Conservation (phyloP, 257 asterid species). For the Nicotiana knightiana region DNA sequence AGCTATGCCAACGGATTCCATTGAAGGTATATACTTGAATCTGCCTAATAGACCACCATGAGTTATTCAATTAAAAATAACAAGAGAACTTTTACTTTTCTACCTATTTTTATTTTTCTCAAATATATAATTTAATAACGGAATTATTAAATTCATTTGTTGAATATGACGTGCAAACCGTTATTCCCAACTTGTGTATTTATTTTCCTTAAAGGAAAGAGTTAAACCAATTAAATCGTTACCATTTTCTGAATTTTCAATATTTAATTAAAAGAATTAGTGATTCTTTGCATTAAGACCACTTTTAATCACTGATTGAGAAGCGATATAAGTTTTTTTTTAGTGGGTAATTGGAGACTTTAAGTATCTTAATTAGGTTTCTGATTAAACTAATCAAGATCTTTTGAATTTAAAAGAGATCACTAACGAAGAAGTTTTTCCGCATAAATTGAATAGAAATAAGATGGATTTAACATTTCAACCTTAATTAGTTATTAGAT, state of each 20-base stretch:
- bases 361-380: neutral
- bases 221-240: neutral
- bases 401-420: neutral
- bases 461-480: neutral
- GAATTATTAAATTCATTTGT: neutral
- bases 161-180: constrained; percentile 1
- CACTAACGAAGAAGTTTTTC: neutral
- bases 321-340: neutral
- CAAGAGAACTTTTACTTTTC: neutral
- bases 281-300: neutral
- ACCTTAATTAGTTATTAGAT: neutral
- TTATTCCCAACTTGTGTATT: neutral
- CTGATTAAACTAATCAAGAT: neutral
- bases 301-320: neutral
- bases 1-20: neutral
- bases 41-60: neutral
- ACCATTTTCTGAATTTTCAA: neutral
- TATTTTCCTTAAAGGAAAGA: neutral
- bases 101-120: neutral
- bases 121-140: neutral
- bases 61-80: neutral
- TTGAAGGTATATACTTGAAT: neutral
- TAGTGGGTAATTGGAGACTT: neutral
- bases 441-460: neutral
- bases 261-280: neutral